Percentiles rank a stretch among this genome's conserved stretches.
Conservation (phyloP, 2,329 filamentous ascomycete species). For the Aspergillus ibericus region DNA sequence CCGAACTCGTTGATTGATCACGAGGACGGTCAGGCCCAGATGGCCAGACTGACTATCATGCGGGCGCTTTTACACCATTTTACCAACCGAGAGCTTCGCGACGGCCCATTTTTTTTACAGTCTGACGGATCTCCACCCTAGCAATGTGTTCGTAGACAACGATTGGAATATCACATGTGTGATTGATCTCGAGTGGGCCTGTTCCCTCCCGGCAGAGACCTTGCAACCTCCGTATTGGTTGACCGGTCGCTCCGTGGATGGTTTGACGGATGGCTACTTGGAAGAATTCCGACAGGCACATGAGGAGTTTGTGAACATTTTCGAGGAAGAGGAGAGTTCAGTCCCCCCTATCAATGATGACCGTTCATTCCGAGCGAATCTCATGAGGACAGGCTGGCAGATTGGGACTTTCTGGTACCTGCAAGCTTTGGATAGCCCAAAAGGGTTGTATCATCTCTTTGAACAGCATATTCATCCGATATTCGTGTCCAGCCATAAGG, state of each 20-base stretch:
- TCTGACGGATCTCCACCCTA: conserved; percentile 44
- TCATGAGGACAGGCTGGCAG: conserved; percentile 27
- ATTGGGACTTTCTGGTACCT: conserved; percentile 30
- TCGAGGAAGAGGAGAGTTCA: conserved; percentile 21
- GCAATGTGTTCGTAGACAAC: conserved; percentile 30
- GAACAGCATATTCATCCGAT: conserved; percentile 25
- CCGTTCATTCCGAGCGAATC: conserved; percentile 7
- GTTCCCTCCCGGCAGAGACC: conserved; percentile 23
- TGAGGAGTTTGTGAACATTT: conserved; percentile 20
- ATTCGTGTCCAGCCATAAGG: background rate
- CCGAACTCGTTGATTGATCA: conserved; percentile 34
- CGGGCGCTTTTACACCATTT: conserved; percentile 28
- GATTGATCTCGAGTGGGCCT: conserved; percentile 28
- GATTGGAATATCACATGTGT: conserved; percentile 25
- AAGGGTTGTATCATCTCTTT: conserved; percentile 26
- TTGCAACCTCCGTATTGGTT: conserved; percentile 26
- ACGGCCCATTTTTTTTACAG: conserved; percentile 36
- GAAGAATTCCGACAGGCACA: conserved; percentile 12
- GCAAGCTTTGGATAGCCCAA: conserved; percentile 26
- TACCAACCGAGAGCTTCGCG: conserved; percentile 29
- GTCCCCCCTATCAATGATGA: background rate
- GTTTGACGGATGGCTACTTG: conserved; percentile 10
- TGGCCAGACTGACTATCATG: conserved; percentile 32
- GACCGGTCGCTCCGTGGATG: conserved; percentile 16
- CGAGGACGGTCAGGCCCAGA: conserved; percentile 31